These are phyloP conservation scores for Claviceps pazoutovae DNA, from an alignment of 2,329 filamentous ascomycete genomes.

Conservation along the genomic window DNA sequence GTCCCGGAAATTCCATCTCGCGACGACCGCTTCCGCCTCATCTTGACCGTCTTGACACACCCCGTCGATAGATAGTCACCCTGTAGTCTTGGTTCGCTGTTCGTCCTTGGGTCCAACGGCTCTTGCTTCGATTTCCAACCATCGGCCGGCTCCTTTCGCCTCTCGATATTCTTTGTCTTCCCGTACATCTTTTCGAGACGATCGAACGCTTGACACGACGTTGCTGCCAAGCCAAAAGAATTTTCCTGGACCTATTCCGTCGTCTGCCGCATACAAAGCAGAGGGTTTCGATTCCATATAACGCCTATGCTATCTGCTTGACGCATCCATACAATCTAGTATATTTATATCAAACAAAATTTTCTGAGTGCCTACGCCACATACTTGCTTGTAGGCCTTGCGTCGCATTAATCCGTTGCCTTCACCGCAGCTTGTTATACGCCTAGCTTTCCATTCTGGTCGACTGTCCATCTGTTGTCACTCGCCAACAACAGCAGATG, in stretches of 20 bases:
- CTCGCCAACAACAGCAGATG: not conserved
- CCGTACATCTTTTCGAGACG: not conserved
- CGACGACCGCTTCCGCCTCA: not conserved
- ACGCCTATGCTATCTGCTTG: not conserved
- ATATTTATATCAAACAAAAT: not conserved
- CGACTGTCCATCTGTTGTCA: not conserved
- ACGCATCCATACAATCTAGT: not conserved
- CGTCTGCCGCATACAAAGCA: too few relatives aligned
- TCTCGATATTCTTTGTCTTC: not conserved
- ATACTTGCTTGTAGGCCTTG: not conserved
- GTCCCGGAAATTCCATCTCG: not conserved
- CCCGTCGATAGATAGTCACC: not conserved
- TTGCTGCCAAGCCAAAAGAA: too few relatives aligned
- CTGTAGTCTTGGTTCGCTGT: not conserved
- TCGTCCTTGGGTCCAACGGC: not conserved
- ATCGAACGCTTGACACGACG: too few relatives aligned
- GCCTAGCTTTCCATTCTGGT: not conserved
- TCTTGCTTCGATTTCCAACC: conserved; percentile 6
- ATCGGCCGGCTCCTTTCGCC: conserved; percentile 6
- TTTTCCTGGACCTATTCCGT: not conserved
- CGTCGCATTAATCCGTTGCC: not conserved
- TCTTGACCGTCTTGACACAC: not conserved
- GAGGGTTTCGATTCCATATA: not conserved
- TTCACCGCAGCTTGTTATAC: not conserved
- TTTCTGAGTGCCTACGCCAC: not conserved